Conservation (phyloP, 768 basidiomycete species). For the Calocybe gangraenosa region DNA sequence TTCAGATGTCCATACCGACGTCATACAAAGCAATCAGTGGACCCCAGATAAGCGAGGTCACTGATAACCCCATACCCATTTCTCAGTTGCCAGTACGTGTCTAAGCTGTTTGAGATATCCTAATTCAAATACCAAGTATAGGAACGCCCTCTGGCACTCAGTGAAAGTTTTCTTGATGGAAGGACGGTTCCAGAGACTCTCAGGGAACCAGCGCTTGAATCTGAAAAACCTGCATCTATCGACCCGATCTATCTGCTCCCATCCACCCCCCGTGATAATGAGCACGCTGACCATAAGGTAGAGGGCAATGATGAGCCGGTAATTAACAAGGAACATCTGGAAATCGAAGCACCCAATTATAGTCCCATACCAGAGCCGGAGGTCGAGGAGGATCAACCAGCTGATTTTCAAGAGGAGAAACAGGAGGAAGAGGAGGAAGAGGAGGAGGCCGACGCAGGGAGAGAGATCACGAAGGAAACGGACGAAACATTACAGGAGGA, state of each 20-base stretch:
- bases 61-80: too few relatives aligned
- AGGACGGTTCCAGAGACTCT: background rate
- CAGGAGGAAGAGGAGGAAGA: slow-evolving; percentile 20
- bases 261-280: too few relatives aligned
- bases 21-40: too few relatives aligned
- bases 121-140: too few relatives aligned
- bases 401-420: slow-evolving; percentile 4
- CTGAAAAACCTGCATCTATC: background rate
- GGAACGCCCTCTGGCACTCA: too few relatives aligned
- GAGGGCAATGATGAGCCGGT: background rate
- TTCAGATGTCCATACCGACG: slow-evolving; percentile 6
- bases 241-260: too few relatives aligned
- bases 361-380: slow-evolving; percentile 1
- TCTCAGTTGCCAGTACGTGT: too few relatives aligned
- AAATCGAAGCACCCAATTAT: background rate
- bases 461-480: slow-evolving; percentile 9
- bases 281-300: background rate
- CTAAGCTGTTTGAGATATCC: too few relatives aligned
- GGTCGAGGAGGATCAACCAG: slow-evolving; percentile 12
- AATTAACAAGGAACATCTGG: background rate
- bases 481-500: slow-evolving; percentile 12
- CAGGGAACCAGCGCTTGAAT: background rate
- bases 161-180: too few relatives aligned
- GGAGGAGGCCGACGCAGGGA: slow-evolving; percentile 1
- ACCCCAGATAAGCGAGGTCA: too few relatives aligned